These are phyloP conservation scores for Flaveria trinervia DNA, from an alignment of 129 eudicot species.

Conservation along the genomic window DNA sequence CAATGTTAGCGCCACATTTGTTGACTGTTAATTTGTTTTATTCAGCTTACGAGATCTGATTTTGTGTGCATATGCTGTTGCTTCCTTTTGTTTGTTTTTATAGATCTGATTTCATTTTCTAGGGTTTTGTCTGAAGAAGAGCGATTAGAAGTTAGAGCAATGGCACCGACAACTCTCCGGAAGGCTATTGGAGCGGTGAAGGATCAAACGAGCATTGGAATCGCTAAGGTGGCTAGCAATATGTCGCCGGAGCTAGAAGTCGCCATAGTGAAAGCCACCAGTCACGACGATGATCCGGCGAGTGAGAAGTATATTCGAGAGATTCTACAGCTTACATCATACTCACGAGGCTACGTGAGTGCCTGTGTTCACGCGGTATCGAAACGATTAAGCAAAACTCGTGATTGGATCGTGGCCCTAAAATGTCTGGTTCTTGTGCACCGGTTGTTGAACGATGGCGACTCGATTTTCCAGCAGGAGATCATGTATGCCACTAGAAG, in stretches of 20 bases:
- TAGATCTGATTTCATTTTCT: conserved; percentile 11
- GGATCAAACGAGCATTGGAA: conserved; percentile 80
- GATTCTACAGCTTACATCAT: conserved; percentile 61
- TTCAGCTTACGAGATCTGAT: conserved; percentile 13
- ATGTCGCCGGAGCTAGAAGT: conserved; percentile 87
- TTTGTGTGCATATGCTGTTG: not conserved
- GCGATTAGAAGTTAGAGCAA: conserved; percentile 10
- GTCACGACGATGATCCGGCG: conserved; percentile 82
- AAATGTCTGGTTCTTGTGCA: conserved; percentile 60
- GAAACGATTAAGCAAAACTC: conserved; percentile 61
- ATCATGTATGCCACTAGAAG: conserved; percentile 69
- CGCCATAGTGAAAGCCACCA: conserved; percentile 74
- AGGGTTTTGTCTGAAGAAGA: conserved; percentile 23
- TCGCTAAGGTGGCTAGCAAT: conserved; percentile 75
- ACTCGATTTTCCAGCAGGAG: conserved; percentile 66
- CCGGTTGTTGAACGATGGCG: conserved; percentile 66
- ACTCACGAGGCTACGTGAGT: conserved; percentile 56
- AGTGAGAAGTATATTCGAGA: conserved; percentile 64
- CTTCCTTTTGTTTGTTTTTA: no score
- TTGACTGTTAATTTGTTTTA: not conserved
- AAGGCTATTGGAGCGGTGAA: conserved; percentile 86
- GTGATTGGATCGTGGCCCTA: conserved; percentile 79
- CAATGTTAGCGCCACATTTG: conserved; percentile 2
- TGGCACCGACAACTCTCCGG: conserved; percentile 72
- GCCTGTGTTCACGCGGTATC: conserved; percentile 62